Evolutionary conservation across 129 eudicot genomes (phyloP).

Genomic region (Chrysanthemum seticuspe): DNA sequence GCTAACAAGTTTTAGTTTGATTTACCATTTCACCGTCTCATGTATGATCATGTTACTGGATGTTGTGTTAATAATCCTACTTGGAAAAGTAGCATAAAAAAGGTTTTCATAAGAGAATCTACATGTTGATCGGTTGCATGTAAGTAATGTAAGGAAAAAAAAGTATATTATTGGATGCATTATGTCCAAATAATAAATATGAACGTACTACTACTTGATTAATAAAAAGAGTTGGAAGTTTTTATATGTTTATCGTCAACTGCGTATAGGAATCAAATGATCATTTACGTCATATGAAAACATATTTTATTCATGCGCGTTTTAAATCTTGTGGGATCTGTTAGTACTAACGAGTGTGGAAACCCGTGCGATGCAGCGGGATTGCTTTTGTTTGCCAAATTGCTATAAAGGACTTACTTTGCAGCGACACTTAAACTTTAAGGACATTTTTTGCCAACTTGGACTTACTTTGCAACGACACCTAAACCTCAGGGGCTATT

Average conservation of each 20-base stretch:
- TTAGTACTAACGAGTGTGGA: no score
- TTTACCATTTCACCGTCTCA: no score
- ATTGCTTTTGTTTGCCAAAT: no score
- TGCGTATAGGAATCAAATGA: background rate
- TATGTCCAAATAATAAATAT: background rate
- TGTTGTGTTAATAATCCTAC: background rate
- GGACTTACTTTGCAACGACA: no score
- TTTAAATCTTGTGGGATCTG: background rate
- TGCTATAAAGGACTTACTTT: no score
- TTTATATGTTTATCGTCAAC: background rate
- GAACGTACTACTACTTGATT: background rate
- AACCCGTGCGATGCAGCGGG: no score
- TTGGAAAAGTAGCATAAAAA: background rate
- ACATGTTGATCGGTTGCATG: background rate
- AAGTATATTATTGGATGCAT: background rate
- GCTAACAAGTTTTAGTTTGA: no score
- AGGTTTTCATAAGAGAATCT: background rate
- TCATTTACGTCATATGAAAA: constrained; percentile 16
- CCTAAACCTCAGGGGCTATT: no score
- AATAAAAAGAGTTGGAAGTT: background rate
- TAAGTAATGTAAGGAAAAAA: background rate
- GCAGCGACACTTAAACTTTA: no score
- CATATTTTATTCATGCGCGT: background rate
- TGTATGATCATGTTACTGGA: no score
- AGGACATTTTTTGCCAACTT: no score